Base-by-base conservation (phyloP, 371 early-diverging fungal species). In the Mortierella sp. region DNA sequence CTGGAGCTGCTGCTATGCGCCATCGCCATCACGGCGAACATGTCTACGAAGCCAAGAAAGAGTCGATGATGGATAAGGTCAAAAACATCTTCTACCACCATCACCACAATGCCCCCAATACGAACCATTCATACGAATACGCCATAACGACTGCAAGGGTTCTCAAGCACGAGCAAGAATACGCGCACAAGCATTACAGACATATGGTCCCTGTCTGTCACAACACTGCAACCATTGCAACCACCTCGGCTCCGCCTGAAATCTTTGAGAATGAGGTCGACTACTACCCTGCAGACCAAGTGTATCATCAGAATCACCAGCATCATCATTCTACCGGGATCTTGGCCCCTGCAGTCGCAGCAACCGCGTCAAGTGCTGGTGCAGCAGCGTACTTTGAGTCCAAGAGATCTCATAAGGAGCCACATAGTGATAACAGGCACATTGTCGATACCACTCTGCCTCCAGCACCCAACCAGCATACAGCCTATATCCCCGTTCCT, bases 151-250 rank as follows among this genome's bases (percentile, higher is more conserved):
- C 45, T 5, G 69, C 69, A 17, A 17, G 22, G 10, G 34, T 31
- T 14, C 40, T 62, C 24, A 19, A 47, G 39, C 49, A 29, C 12
- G 29, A 68, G 19, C 69, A 61, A 27, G 62, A 68, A 29, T 57
- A 48, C 50, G 50, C 60, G 28, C 34, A 49, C 29, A 53, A 59
- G 46, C 8, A 47, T 57, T 44, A 40, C 54, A 61, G 39, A 2
- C 47, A 12, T 12, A n/a, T 22, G 12, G 50, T 50, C 9, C 47
- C 57, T 10, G 44, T 34, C n/a, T 24, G 39, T 17, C 45, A 37
- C 52, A 64, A 57, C 57, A 64, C 47, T 4, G 2, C 60, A 10
- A 44, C 60, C 1, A 52, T 44, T 52, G 52, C 60, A 4, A 60
- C 60, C 4, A 16, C 51, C 7, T 50, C 52, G 14, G 45, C 53